Conservation (phyloP, 2,329 filamentous ascomycete species). For the Paradendryphiella salina region DNA sequence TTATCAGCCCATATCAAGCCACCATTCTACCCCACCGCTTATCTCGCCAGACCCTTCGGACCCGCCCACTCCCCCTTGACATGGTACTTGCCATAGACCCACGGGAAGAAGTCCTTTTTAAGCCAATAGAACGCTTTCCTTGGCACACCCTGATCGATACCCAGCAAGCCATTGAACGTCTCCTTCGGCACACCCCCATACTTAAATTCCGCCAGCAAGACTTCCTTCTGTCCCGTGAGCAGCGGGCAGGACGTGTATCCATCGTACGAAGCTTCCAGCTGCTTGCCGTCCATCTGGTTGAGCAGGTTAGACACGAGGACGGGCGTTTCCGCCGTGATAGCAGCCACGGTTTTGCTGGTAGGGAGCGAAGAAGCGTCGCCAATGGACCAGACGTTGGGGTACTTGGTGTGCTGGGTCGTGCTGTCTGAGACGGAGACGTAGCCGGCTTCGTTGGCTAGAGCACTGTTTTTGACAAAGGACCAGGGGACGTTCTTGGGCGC, state of each 20-base stretch:
- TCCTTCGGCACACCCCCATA: conserved; percentile 66
- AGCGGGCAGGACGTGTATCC: conserved; percentile 49
- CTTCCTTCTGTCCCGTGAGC: conserved; percentile 60
- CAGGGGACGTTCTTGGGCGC: conserved; percentile 47
- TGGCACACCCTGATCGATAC: conserved; percentile 61
- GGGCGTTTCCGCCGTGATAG: conserved; percentile 45
- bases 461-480: conserved; percentile 43
- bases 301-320: conserved; percentile 45
- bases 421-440: conserved; percentile 45
- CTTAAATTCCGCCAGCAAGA: conserved; percentile 67
- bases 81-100: conserved; percentile 65
- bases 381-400: conserved; percentile 45
- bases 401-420: conserved; percentile 46
- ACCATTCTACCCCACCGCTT: background rate
- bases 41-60: conserved; percentile 56
- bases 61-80: conserved; percentile 66
- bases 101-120: conserved; percentile 70
- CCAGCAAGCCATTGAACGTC: conserved; percentile 59
- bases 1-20: background rate
- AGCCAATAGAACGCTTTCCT: conserved; percentile 63
- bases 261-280: conserved; percentile 36
- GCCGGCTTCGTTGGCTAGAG: conserved; percentile 42
- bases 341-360: conserved; percentile 48
- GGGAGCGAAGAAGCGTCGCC: conserved; percentile 47
- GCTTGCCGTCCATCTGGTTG: conserved; percentile 31